Evolutionary conservation across 1,284 basidiomycete species (phyloP), one percentile per base, ranked within the genome.

Genomic region (Ganoderma leucocontextum): DNA sequence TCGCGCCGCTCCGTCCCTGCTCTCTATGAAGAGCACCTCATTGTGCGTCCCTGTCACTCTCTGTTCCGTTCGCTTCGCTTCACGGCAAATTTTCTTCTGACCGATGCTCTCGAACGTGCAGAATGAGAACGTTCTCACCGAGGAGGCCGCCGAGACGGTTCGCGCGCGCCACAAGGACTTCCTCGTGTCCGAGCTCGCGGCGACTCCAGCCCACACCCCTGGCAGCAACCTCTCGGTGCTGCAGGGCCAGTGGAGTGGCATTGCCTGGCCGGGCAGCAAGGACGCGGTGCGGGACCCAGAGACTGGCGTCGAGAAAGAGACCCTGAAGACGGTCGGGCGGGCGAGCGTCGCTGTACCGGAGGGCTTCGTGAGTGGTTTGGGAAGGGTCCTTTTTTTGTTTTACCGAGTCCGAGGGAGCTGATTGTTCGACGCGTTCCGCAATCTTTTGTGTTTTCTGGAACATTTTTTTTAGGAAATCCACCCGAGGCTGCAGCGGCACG

Each of bases 11-110:
- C 92, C 4, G 93, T 96, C 7, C 94, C 95, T 7, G 85, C 89
- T 63, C 80, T 95, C 22, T 97, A 96, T 75, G 95, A 96, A 76
- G 86, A 91, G 63, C 89, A 88, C 65, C 84, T 97, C 4, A 83
- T 92, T 63, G 92, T 95, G 70, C 62, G 64, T 60, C 38, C 55
- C n/a, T 38, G n/a, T n/a, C 10, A 9, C 47, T n/a, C 10, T 22
- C 47, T 10, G 44, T 12, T 49, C 22, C 47, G 9, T 12, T 19
- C 22, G 22, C 22, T 4, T 49, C n/a, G 44, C 22, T 49, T 1
- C 47, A 12, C 22, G 47, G 41, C 41, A 42, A 42, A 17, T 1
- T 17, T 2, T 1, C 12, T 15, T 41, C 39, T 10, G 36, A 22
- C n/a, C n/a, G n/a, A n/a, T n/a, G 8, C n/a, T 4, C 29, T 49